Conservation (phyloP, 73 alveolate species). For the Paramecium octaurelia region DNA sequence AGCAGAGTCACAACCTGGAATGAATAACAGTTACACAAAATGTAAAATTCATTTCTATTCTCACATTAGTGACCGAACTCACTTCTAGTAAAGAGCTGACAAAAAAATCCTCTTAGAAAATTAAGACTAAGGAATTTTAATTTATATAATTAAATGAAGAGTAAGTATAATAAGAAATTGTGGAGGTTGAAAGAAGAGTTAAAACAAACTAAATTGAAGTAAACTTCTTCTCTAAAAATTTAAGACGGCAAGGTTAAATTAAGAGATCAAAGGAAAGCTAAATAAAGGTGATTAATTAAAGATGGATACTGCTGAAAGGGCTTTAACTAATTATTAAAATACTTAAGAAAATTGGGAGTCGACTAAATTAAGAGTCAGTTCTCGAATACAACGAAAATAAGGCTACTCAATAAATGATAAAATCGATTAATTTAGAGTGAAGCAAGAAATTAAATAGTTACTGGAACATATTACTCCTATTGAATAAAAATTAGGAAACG, state of each 20-base stretch:
- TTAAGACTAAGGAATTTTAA: neutral
- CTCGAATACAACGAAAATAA: neutral
- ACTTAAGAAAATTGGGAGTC: neutral
- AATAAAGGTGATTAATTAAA: neutral
- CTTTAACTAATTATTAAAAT: neutral
- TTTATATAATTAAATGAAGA: neutral
- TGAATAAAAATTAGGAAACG: neutral
- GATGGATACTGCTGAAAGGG: neutral
- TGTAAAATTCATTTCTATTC: neutral
- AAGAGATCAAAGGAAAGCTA: neutral
- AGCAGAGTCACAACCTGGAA: neutral
- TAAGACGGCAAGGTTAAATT: neutral
- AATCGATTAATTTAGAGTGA: conserved; percentile 21
- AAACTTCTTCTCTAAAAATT: neutral
- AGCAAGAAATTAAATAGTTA: neutral
- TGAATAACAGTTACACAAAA: neutral
- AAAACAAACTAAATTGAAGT: neutral
- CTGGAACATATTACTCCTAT: conserved; percentile 12
- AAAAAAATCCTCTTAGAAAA: neutral
- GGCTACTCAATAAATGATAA: conserved; percentile 10
- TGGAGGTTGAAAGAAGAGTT: neutral
- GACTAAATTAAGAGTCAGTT: neutral
- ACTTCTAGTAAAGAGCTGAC: neutral
- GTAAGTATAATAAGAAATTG: neutral
- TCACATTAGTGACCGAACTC: neutral